Conservation (phyloP, 805 yeast species). For the Candida incommunis region DNA sequence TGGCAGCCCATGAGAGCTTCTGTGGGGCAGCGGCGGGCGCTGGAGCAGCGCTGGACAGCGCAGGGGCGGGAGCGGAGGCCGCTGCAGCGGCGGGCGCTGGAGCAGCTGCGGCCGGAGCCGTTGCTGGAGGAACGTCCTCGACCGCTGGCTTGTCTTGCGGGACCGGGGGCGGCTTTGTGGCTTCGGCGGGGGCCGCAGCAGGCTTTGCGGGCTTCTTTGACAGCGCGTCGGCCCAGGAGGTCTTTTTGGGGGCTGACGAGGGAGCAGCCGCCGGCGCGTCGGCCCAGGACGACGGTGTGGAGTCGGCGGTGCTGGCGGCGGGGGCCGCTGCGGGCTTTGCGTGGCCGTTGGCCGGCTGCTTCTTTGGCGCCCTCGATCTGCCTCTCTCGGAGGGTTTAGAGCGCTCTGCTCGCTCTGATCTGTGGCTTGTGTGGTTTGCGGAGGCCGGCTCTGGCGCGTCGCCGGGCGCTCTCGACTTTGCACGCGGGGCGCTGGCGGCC, state of each 20-base stretch:
- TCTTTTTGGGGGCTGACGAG: background rate
- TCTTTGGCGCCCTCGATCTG: constrained; percentile 10
- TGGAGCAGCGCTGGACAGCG: background rate
- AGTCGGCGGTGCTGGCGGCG: constrained; percentile 13
- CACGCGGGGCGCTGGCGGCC: constrained; percentile 8
- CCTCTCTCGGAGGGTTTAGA: constrained; percentile 12
- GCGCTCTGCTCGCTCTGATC: constrained; percentile 10
- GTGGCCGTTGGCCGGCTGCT: constrained; percentile 3
- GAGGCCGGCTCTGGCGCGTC: background rate
- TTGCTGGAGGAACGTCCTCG: constrained; percentile 9
- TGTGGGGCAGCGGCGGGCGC: constrained; percentile 8
- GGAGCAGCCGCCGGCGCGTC: background rate
- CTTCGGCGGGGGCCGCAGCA: constrained; percentile 9
- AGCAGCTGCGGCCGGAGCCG: constrained; percentile 5
- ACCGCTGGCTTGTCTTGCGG: constrained; percentile 5
- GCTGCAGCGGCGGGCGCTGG: constrained; percentile 5
- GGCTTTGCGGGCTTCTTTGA: constrained; percentile 4
- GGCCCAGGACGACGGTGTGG: background rate
- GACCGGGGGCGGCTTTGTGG: constrained; percentile 7
- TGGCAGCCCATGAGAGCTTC: constrained; percentile 14
- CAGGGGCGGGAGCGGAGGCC: constrained; percentile 4
- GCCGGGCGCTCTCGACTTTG: constrained; percentile 2
- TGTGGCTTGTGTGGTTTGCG: background rate
- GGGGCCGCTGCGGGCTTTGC: constrained; percentile 11
- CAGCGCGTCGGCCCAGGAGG: constrained; percentile 1